Base-by-base conservation (phyloP, 2,329 filamentous ascomycete genomes). In the Pezicula rhizophila region DNA sequence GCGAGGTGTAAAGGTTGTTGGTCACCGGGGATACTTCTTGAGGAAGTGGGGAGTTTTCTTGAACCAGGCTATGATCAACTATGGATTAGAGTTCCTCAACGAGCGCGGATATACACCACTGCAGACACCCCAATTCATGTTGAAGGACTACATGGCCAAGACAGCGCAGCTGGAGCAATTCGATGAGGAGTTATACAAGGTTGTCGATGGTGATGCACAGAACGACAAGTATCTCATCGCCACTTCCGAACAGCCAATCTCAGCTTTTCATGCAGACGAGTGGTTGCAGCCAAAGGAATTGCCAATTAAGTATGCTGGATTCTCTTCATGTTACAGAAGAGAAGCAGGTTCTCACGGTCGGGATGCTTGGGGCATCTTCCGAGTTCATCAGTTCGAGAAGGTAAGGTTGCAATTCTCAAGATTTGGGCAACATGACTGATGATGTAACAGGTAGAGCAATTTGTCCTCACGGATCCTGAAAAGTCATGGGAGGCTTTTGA, bases 321-420 rank as follows among this genome's bases (percentile, higher is more conserved):
- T 92, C 74, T 91, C 85, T 60, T 96, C 92, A 26, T 96, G 91
- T 70, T 99, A 96, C 76, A 81, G 93, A 59, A 91, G 95, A 71
- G 93, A 99, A 68, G 93, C 93, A 37, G 93, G 93, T 47, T 84
- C 88, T 17, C 92, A 93, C 64, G 86, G 90, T 26, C 87, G 89
- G 66, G 90, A 99, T 67, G 92, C 92, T 1, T 99, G 93, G 93
- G 93, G 93, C 49, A 89, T 97, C 53, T 99, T 96, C 79, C 85
- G 93, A 56, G 91, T 97, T 25, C 93, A 99, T 68, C 92, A 99
- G 68, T 99, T 97, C 63, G 92, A 97, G 69, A 96, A 95, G 79
- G 84, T 82, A 55, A 55, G 61, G 45, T 28, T n/a, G n/a, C 15
- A 14, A 23, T 23, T n/a, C 6, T 40, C n/a, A 40, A 31, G 46